A percentile compares a stretch with the other conserved stretches of the same genome.
Conservation (phyloP, 2,329 filamentous ascomycete species). For the Colletotrichum plurivorum region DNA sequence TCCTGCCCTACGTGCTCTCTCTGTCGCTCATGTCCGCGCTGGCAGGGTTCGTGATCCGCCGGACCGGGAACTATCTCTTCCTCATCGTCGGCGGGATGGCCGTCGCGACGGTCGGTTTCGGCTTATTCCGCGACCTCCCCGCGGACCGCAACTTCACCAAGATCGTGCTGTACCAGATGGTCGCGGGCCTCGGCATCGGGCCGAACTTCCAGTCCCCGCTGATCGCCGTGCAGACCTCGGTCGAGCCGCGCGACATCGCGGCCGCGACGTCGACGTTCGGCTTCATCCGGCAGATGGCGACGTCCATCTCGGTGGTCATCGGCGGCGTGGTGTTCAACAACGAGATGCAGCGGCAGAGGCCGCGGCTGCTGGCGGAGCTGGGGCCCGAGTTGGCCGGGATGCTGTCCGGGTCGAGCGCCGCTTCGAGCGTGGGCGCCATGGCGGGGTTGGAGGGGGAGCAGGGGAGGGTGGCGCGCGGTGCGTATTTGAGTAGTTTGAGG, state of each 20-base stretch:
- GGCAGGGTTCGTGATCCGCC: slow-evolving; percentile 59
- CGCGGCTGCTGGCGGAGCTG: slow-evolving; percentile 63
- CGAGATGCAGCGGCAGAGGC: slow-evolving; percentile 55
- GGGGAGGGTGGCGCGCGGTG: slow-evolving; percentile 57
- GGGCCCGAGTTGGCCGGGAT: slow-evolving; percentile 63
- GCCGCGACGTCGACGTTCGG: slow-evolving; percentile 74
- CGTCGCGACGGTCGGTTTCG: slow-evolving; percentile 72
- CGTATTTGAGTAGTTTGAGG: slow-evolving; percentile 65
- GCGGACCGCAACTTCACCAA: slow-evolving; percentile 62
- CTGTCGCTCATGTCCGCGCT: slow-evolving; percentile 59
- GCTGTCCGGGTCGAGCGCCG: slow-evolving; percentile 73
- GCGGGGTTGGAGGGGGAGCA: slow-evolving; percentile 63
- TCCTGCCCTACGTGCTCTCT: slow-evolving; percentile 73
- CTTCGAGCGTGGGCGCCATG: slow-evolving; percentile 72
- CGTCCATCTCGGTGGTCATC: slow-evolving; percentile 70
- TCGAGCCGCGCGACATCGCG: slow-evolving; percentile 72
- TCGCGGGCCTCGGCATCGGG: slow-evolving; percentile 73
- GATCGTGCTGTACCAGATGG: slow-evolving; percentile 69
- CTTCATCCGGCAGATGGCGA: slow-evolving; percentile 71
- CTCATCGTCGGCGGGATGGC: slow-evolving; percentile 67
- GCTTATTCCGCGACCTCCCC: slow-evolving; percentile 69
- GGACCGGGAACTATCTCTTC: slow-evolving; percentile 71
- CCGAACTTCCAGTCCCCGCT: slow-evolving; percentile 75
- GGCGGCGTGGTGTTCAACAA: slow-evolving; percentile 60
- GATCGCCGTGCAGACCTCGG: slow-evolving; percentile 74